Base-by-base conservation (phyloP, 2,329 filamentous ascomycete species). In the Exophiala spinifera region DNA sequence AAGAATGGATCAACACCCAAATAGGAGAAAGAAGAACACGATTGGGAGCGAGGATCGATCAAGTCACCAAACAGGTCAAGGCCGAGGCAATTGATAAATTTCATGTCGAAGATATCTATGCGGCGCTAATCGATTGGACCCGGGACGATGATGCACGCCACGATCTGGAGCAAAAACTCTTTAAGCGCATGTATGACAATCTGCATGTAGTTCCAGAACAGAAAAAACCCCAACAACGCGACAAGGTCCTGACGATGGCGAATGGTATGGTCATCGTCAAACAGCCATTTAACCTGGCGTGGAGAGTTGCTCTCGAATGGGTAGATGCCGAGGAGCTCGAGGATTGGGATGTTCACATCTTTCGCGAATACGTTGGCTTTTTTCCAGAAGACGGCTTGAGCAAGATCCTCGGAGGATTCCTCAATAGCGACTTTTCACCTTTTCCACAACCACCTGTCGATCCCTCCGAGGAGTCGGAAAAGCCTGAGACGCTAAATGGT, bases 231-330 rank as follows among this genome's bases (percentile, higher is more conserved):
- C 71, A 76, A 15, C 91, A 95, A 69, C 81, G 88, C 21, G 76
- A 83, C 33, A 85, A 87, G 60, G 86, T 96, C 0, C 73, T 87
- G 64, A 86, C 87, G 56, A 76, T 94, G 49, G 91, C 92, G 0
- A 84, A 86, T 59, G 94, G 92, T 57, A 96, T 99, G 88, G 92
- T 99, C 57, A 88, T 96, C 56, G 94, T 99, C 68, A 91, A 92
- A 64, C 91, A 97, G 64, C 89, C 90, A 0, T 96, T 87, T 72
- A 83, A 86, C 60, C 78, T 95, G 14, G 94, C 94, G 0, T 99
- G 95, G 95, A 87, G 90, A 64, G 86, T 96, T 57, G 81, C 88
- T 25, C 78, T 99, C 55, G 89, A 97, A 66, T 97, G 92, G 88
- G 82, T 88, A 62, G 91, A 96, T 69, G 76, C 84, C 39, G 84